Percentiles rank a stretch among this genome's conserved stretches.
phyloP scores from a whole-genome alignment of 495 filamentous ascomycete genomes.

The Hypoxylon subgilvum region DNA sequence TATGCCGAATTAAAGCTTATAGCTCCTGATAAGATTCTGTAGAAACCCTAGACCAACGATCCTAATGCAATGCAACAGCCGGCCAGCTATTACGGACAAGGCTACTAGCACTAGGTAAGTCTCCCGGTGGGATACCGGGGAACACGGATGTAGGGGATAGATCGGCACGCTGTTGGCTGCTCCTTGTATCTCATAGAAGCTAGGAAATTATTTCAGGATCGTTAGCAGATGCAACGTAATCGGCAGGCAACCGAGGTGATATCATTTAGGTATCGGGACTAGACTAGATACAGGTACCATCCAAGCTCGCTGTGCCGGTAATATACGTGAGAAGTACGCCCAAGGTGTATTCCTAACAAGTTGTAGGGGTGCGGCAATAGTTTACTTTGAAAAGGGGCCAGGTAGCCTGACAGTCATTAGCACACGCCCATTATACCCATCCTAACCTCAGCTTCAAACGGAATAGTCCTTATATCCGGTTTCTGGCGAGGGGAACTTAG shows the following conservation, averaged over 20 bases:
- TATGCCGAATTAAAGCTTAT: background rate
- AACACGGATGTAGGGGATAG: no score
- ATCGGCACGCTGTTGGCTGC: no score
- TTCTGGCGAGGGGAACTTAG: background rate
- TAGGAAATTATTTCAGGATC: background rate
- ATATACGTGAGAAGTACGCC: background rate
- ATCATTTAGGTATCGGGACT: background rate
- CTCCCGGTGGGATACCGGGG: no score
- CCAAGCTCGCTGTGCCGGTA: background rate
- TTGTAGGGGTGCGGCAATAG: conserved; percentile 1
- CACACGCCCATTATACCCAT: background rate
- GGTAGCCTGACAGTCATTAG: background rate
- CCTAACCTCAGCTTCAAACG: background rate
- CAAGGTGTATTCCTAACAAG: background rate
- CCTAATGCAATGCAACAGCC: background rate
- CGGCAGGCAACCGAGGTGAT: background rate
- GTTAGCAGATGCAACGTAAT: background rate
- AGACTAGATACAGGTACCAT: background rate
- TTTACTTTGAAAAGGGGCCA: conserved; percentile 1
- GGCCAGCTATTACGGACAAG: no score
- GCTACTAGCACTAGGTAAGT: no score
- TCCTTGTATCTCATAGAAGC: no score
- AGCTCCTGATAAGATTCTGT: background rate
- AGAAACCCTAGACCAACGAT: background rate
- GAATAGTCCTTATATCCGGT: background rate